phyloP scores from a whole-genome alignment of 208 protist genomes.

The Wallacemonas sp. region DNA sequence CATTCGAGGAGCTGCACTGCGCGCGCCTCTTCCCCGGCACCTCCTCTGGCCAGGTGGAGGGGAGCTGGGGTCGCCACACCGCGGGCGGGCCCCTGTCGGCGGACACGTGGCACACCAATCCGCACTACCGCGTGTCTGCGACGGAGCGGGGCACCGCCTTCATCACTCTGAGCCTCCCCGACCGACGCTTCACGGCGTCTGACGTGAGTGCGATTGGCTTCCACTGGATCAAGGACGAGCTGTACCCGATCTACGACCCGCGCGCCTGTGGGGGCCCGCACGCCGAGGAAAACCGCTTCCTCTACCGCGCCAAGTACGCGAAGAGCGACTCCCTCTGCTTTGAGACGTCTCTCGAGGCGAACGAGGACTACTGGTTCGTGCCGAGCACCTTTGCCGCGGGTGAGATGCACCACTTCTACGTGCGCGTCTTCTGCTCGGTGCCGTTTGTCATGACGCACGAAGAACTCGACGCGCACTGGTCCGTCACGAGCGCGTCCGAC shows the following conservation, averaged over 20 bases:
- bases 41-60: conserved; percentile 47
- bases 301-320: conserved; percentile 55
- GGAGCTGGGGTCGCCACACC: conserved; percentile 54
- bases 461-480: conserved; percentile 58
- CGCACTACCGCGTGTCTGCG: conserved; percentile 70
- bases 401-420: conserved; percentile 52
- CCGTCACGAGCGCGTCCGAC: conserved; percentile 23
- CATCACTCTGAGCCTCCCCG: conserved; percentile 63
- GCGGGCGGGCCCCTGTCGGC: conserved; percentile 52
- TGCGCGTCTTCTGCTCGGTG: conserved; percentile 53
- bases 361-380: conserved; percentile 79
- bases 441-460: conserved; percentile 59
- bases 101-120: conserved; percentile 74
- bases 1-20: conserved; percentile 69
- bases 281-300: conserved; percentile 13
- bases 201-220: conserved; percentile 58
- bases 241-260: conserved; percentile 53
- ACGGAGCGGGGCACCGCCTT: conserved; percentile 43
- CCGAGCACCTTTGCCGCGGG: conserved; percentile 62
- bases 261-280: not conserved
- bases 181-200: conserved; percentile 48
- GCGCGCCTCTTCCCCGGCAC: conserved; percentile 62
- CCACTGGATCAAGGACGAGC: conserved; percentile 61
- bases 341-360: conserved; percentile 51
- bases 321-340: conserved; percentile 59